These are phyloP conservation scores for Neofusicoccum sp. DNA, from an alignment of 2,329 filamentous ascomycete genomes.

Conservation along the genomic window DNA sequence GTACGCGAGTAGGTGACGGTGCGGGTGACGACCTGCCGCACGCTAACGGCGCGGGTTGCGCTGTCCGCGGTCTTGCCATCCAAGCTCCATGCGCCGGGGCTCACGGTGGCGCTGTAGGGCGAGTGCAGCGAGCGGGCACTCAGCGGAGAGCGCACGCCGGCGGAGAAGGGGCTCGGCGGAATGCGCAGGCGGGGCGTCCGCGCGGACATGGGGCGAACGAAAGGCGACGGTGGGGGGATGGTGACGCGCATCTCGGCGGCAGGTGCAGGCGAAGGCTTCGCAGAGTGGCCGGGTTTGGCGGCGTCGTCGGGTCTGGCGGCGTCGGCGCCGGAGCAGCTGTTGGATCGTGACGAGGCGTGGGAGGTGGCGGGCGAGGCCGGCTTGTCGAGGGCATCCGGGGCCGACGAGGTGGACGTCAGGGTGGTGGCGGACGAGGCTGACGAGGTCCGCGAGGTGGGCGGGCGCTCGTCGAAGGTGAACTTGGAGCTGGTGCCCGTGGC, in stretches of 20 bases:
- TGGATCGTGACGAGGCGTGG: conserved; percentile 26
- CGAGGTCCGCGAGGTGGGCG: conserved; percentile 32
- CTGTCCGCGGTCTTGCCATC: conserved; percentile 54
- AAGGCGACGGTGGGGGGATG: conserved; percentile 60
- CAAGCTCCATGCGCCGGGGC: conserved; percentile 76
- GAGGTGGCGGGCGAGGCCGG: background rate
- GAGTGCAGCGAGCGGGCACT: conserved; percentile 63
- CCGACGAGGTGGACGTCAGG: conserved; percentile 31
- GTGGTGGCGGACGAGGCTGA: conserved; percentile 38
- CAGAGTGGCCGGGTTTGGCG: background rate
- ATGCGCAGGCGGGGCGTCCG: conserved; percentile 67
- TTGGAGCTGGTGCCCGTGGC: conserved; percentile 56
- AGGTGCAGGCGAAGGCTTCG: conserved; percentile 5
- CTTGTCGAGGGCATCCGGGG: conserved; percentile 21
- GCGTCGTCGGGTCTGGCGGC: background rate
- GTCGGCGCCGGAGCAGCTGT: conserved; percentile 35
- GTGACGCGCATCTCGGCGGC: conserved; percentile 41
- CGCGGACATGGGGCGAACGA: conserved; percentile 61
- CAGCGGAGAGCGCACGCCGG: conserved; percentile 57
- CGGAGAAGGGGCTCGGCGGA: conserved; percentile 72
- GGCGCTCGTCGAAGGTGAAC: conserved; percentile 48
- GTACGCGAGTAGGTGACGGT: conserved; percentile 82
- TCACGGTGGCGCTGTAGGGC: conserved; percentile 71
- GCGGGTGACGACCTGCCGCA: conserved; percentile 88
- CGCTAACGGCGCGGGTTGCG: conserved; percentile 63